A percentile compares a stretch with the other conserved stretches of the same genome.
Conservation (phyloP, 805 yeast genomes). For the Lipomyces starkeyi region DNA sequence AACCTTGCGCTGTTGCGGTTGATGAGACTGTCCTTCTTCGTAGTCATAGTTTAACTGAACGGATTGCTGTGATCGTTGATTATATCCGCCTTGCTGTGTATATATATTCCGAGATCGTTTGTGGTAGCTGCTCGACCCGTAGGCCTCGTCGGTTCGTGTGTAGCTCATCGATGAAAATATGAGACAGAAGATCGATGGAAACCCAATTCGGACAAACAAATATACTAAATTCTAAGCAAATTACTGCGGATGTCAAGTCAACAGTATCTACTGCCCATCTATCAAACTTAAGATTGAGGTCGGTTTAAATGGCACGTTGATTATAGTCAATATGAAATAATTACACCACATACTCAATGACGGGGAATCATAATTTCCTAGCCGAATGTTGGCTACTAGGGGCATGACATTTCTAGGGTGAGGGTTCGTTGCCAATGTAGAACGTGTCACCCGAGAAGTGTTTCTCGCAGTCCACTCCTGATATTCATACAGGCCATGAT, state of each 20-base stretch:
- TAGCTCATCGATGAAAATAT: not conserved
- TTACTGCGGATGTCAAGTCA: not conserved
- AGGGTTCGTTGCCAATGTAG: no score
- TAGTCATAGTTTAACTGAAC: conserved; percentile 18
- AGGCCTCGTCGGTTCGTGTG: conserved; percentile 1
- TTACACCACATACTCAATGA: no score
- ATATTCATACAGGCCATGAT: no score
- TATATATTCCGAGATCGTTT: not conserved
- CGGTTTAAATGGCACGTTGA: not conserved
- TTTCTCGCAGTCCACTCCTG: no score
- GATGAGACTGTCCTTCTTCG: conserved; percentile 14
- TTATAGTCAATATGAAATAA: no score
- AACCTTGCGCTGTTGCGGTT: conserved; percentile 41
- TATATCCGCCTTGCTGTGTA: not conserved
- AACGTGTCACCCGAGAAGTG: no score
- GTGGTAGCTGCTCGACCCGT: conserved; percentile 4
- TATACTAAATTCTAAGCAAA: not conserved
- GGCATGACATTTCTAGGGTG: no score
- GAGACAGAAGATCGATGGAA: not conserved
- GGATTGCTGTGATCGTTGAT: conserved; percentile 3
- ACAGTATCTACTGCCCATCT: not conserved
- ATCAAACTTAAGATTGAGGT: not conserved
- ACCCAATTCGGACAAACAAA: not conserved
- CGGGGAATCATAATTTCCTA: no score
- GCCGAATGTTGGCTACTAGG: no score